Percentiles rank a stretch among this genome's conserved stretches.
These are phyloP conservation scores for Sideroxylon spinosum DNA, from an alignment of 179 eudicot species.

Conservation along the genomic window DNA sequence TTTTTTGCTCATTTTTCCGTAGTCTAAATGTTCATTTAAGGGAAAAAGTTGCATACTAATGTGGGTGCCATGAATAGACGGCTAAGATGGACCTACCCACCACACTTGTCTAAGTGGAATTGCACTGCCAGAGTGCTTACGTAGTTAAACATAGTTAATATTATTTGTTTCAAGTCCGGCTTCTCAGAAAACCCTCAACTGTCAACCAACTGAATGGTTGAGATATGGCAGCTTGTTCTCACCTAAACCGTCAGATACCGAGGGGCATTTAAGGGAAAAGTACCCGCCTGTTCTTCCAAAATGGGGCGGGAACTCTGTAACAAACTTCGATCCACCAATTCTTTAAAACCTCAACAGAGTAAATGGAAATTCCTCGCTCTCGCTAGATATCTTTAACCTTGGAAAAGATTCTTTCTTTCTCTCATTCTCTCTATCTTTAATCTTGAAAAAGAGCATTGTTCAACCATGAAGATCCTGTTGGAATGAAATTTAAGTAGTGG, in stretches of 20 bases:
- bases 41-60: no score
- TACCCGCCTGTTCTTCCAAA: no score
- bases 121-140: background rate
- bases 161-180: background rate
- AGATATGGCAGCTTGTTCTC: background rate
- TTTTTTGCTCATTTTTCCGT: no score
- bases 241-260: background rate
- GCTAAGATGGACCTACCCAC: no score
- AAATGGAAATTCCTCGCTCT: background rate
- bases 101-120: no score
- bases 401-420: background rate
- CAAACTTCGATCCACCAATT: background rate
- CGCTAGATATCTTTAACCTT: no score
- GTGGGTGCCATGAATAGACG: no score
- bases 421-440: background rate
- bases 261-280: background rate
- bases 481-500: no score
- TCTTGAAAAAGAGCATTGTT: background rate
- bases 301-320: slow-evolving; percentile 17
- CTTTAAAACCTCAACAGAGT: background rate
- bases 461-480: slow-evolving; percentile 18
- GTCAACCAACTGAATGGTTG: background rate
- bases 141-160: background rate
- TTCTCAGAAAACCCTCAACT: background rate
- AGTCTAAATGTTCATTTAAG: no score